Evolutionary conservation across 805 yeast species (phyloP), one percentile per base, ranked within the genome.

Genomic region (Ogataea henricii): DNA sequence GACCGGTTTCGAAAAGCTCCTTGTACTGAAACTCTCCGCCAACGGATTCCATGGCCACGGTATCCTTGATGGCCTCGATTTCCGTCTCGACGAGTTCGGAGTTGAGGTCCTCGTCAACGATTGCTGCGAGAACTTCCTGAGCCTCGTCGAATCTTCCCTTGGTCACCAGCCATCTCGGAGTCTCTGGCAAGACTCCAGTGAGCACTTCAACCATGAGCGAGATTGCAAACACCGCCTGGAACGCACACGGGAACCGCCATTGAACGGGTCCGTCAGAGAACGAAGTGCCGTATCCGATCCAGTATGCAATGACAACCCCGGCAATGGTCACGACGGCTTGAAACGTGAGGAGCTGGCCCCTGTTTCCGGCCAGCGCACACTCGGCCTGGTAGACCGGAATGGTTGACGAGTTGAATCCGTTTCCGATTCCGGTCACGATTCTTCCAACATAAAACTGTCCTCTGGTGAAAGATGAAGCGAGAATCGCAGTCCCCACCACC

Each of bases 111-210:
- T 69, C 66, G 22, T 40, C 53, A 9, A 33, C 33, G 54, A 76
- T 65, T 16, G 66, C 65, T 25, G 67, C 61, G 55, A 73, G 62
- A 14, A 69, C 57, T 37, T 58, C 54, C 48, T 45, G 56, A 26
- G 77, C 79, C 51, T 76, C 76, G 17, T 71, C 74, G 51, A 64
- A 64, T 37, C 63, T 58, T 48, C 69, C 72, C 36, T 71, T 64
- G 20, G 74, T 73, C 45, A 78, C 62, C 54, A 79, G 72, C 81
- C 82, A 78, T 66, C 83, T 69, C 47, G 83, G 83, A 2, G 82
- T 76, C 57, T 78, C 83, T 29, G 82, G 82, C 14, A 52, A 39
- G 3, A 43, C 27, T 3, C 46, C 40, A n/a, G 35, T 29, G 30
- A 51, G 45, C 18, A 53, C 42, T 7, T 40, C 27, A 13, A 45